Percentiles rank a stretch among this genome's conserved stretches.
Conservation (phyloP, 2,329 filamentous ascomycete genomes). For the Diaporthe citrichinensis region DNA sequence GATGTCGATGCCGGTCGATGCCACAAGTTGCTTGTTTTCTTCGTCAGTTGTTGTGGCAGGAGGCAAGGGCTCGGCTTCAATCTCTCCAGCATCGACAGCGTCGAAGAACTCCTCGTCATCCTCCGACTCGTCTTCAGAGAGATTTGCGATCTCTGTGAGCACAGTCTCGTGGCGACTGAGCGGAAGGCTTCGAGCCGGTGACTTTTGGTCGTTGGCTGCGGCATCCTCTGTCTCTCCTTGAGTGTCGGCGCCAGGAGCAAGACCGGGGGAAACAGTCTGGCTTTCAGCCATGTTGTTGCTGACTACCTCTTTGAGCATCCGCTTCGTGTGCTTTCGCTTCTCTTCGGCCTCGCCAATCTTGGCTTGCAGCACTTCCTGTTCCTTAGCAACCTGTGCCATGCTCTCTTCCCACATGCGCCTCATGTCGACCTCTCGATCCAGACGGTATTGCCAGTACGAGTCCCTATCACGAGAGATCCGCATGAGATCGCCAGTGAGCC, state of each 20-base stretch:
- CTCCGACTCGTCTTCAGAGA: conserved; percentile 86
- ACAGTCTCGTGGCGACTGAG: conserved; percentile 72
- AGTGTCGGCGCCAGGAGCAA: conserved; percentile 51
- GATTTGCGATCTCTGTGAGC: conserved; percentile 78
- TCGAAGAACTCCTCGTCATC: conserved; percentile 97
- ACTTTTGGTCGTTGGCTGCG: conserved; percentile 52
- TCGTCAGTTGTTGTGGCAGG: conserved; percentile 54
- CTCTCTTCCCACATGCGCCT: conserved; percentile 98
- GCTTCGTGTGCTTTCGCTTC: conserved; percentile 91
- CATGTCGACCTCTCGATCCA: conserved; percentile 92
- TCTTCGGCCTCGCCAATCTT: conserved; percentile 90
- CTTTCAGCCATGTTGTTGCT: conserved; percentile 64
- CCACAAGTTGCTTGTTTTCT: conserved; percentile 62
- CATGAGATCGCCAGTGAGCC: conserved; percentile 86
- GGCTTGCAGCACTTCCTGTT: conserved; percentile 92
- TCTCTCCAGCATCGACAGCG: conserved; percentile 92
- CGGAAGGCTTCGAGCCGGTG: conserved; percentile 54
- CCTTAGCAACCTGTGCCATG: conserved; percentile 95
- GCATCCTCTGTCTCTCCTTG: conserved; percentile 49
- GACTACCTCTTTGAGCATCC: conserved; percentile 87
- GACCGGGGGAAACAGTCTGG: conserved; percentile 51
- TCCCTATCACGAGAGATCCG: conserved; percentile 96
- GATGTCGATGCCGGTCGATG: conserved; percentile 71
- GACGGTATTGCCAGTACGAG: conserved; percentile 94
- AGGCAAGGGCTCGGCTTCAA: conserved; percentile 82